Base-by-base conservation (phyloP, 768 basidiomycete species). In the Grammothele lineata region DNA sequence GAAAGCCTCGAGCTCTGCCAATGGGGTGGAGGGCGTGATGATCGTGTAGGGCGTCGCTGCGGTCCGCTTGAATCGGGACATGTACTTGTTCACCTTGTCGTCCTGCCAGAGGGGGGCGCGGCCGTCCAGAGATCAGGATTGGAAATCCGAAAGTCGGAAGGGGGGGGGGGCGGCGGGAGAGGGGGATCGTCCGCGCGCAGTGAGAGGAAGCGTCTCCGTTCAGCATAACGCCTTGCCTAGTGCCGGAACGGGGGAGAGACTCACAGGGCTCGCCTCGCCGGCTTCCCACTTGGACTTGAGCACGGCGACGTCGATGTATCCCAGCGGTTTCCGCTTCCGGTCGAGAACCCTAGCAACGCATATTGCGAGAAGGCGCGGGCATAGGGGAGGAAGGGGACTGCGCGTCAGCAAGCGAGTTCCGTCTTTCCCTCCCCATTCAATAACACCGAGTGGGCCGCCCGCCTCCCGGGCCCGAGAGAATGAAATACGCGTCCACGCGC, bases 1-100 rank as follows among this genome's bases (percentile, higher is more conserved):
- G 66, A 96, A 96, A 10, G 70, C 72, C 57, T 92, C 91, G n/a
- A 95, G 71, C 11, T 91, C 88, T 0, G 78, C 77, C 9, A 95
- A 73, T 2, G 88, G 77, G 5, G 92, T 86, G 37, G 77, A 68
- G 1, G 92, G 91, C 1, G 90, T 90, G 55, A 95, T 89, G 44
- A 86, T 66, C 11, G 80, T 84, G 64, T 92, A 92, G 3, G 85
- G 83, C 45, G 84, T 67, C 18, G 50, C 53, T 8, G 76, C 65
- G 5, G 71, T 72, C 25, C 88, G 81, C 57, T 80, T 74, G 70
- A 92, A 92, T 55, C 76, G 84, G 30, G 73, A 79, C 82, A 89
- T 88, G 63, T 82, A 80, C 37, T 75, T 61, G 42, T 71, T 68
- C 17, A 93, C 81, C 56, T 80, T 81, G 59, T 92, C 92, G 54